These are phyloP conservation scores for Epichloe hybrida DNA, from an alignment of 2,329 filamentous ascomycete genomes.

Conservation along the genomic window DNA sequence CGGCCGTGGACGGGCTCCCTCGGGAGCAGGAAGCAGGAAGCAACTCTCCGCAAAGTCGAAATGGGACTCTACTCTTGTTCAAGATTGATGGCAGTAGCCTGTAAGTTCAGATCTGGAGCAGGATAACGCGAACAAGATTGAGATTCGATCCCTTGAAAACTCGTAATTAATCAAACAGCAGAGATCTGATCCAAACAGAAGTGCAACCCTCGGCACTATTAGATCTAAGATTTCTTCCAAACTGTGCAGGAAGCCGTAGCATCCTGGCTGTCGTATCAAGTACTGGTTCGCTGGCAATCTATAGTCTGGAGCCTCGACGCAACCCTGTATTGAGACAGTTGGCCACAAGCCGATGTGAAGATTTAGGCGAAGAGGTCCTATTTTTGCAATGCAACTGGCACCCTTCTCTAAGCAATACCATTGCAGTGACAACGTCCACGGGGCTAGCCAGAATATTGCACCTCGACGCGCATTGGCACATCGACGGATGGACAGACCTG, in stretches of 20 bases:
- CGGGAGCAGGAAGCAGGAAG: constrained; percentile 5
- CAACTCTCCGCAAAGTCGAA: constrained; percentile 45
- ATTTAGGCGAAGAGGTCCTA: constrained; percentile 44
- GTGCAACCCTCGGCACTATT: constrained; percentile 61
- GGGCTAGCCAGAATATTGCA: constrained; percentile 47
- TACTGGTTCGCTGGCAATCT: constrained; percentile 56
- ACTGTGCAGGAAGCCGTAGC: constrained; percentile 21
- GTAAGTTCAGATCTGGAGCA: constrained; percentile 31
- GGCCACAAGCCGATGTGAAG: constrained; percentile 30
- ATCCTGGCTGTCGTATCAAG: constrained; percentile 67
- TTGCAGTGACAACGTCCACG: constrained; percentile 60
- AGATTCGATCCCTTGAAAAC: background rate
- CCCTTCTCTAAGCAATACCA: constrained; percentile 35
- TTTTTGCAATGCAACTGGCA: constrained; percentile 67
- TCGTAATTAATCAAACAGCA: background rate
- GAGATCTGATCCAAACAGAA: constrained; percentile 37
- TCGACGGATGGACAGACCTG: constrained; percentile 21
- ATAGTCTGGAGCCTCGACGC: constrained; percentile 32
- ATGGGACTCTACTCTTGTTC: constrained; percentile 61
- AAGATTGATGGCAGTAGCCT: constrained; percentile 35
- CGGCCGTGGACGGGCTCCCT: constrained; percentile 9
- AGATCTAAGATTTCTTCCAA: constrained; percentile 68
- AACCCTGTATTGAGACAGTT: constrained; percentile 25
- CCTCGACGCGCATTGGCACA: constrained; percentile 28
- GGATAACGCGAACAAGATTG: background rate